A percentile compares a stretch with the other conserved stretches of the same genome.
Evolutionary conservation across 2,329 filamentous ascomycete species (phyloP).

Genomic region (Fusarium temperatum): DNA sequence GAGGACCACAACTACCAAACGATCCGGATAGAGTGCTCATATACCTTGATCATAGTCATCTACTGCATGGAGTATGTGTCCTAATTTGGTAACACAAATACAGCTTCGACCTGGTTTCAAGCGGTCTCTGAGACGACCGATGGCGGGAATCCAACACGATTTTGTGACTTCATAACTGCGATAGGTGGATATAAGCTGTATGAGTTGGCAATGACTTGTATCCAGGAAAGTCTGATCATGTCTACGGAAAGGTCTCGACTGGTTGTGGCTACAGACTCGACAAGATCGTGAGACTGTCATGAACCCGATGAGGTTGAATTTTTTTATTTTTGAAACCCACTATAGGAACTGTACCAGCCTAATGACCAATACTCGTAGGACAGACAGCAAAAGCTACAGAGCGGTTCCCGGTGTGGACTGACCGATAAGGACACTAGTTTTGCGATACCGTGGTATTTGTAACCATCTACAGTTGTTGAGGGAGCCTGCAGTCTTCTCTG

Average conservation of each 20-base stretch:
- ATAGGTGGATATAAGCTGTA: background rate
- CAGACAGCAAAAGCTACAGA: background rate
- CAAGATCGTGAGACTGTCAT: background rate
- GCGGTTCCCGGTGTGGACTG: background rate
- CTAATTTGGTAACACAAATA: background rate
- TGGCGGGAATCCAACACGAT: no score
- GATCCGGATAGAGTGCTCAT: background rate
- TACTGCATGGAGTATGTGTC: background rate
- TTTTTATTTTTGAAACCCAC: background rate
- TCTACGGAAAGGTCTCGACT: background rate
- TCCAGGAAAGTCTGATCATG: no score
- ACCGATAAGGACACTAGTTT: background rate
- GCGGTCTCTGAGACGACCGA: background rate
- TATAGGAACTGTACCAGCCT: background rate
- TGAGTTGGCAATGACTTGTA: no score
- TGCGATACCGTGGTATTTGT: background rate
- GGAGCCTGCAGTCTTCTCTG: background rate
- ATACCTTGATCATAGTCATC: background rate
- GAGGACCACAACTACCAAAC: background rate
- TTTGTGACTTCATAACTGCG: no score
- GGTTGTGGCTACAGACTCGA: background rate
- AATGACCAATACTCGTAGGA: background rate
- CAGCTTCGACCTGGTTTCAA: background rate
- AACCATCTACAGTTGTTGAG: background rate
- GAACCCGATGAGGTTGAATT: background rate